Evolutionary conservation across 2,329 filamentous ascomycete genomes (phyloP), one percentile per base, ranked within the genome.

Genomic region (Aspergillus clavatus): DNA sequence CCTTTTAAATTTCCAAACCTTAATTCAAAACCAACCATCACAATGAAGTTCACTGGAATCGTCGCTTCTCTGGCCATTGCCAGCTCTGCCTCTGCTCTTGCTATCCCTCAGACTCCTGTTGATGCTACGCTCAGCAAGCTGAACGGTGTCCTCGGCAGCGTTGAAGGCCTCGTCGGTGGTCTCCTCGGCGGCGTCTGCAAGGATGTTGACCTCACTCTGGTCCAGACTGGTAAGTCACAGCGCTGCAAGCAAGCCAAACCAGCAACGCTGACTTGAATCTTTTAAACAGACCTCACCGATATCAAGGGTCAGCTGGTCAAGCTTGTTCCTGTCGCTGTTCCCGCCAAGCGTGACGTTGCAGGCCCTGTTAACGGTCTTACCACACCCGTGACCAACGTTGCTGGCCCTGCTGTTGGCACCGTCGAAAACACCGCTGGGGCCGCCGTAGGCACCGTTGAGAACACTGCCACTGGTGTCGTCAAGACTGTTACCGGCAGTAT

Each of bases 1-100:
- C 63, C 29, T 53, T 45, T 60, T 60, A n/a, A 47, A 10, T 52
- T 45, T 14, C 37, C 28, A 42, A 41, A 31, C 21, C 19, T 35
- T 36, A 45, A 33, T n/a, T 35, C 29, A 38, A 45, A 21, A 24
- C 28, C 14, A 50, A 53, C 38, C 40, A 45, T 46, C 47, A 65
- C 33, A 47, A 68, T 67, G 65, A 68, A 66, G 61, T 61, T 67
- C 59, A 60, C 61, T 52, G 60, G 60, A 55, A 52, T 68, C 41
- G 38, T 59, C 31, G 43, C 60, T 42, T 59, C 63, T 27, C 51
- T 68, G 21, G 62, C 62, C 33, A 33, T 67, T 42, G 59, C 58
- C 43, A 52, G 62, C 50, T 46, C 57, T 48, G 58, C 56, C 37
- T 60, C 57, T 29, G 55, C 62, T 23, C 57, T 56, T 26, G 61